A percentile compares a stretch with the other conserved stretches of the same genome.
These are phyloP conservation scores for Melastoma candidum DNA, from an alignment of 441 rosid species.

Conservation along the genomic window DNA sequence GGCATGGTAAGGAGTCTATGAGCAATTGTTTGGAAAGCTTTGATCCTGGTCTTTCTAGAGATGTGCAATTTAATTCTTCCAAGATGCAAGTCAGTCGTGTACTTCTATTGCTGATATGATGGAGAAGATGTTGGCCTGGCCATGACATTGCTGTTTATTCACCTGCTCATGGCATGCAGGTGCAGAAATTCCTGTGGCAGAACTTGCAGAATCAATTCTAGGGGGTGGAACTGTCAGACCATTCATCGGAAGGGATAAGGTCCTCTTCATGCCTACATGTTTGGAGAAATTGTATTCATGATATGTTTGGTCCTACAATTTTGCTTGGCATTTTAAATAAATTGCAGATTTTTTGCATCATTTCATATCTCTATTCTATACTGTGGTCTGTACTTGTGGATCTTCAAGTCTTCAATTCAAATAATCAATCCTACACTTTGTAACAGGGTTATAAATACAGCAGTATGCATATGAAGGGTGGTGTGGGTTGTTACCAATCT, in stretches of 20 bases:
- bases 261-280: slow-evolving; percentile 10
- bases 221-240: slow-evolving; percentile 33
- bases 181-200: slow-evolving; percentile 42
- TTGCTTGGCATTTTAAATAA: too few species aligned
- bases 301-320: too few species aligned
- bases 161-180: slow-evolving; percentile 37
- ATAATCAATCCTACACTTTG: too few species aligned
- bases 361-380: too few species aligned
- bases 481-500: slow-evolving; percentile 12
- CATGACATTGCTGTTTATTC: slow-evolving; percentile 3
- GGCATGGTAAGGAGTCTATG: slow-evolving; percentile 43
- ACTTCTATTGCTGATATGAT: too few species aligned
- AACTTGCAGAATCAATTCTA: slow-evolving; percentile 72
- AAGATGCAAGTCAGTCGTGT: too few species aligned
- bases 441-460: neutral
- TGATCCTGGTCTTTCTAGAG: too few species aligned
- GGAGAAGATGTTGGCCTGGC: too few species aligned
- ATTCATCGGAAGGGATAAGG: slow-evolving; percentile 31
- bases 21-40: neutral
- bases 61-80: too few species aligned
- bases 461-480: slow-evolving; percentile 15
- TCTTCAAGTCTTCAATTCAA: too few species aligned
- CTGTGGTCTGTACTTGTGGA: too few species aligned
- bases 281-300: neutral
- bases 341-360: too few species aligned